Evolutionary conservation across 2,329 filamentous ascomycete genomes (phyloP), one percentile per base, ranked within the genome.

Genomic region (Fusarium tricinctum): DNA sequence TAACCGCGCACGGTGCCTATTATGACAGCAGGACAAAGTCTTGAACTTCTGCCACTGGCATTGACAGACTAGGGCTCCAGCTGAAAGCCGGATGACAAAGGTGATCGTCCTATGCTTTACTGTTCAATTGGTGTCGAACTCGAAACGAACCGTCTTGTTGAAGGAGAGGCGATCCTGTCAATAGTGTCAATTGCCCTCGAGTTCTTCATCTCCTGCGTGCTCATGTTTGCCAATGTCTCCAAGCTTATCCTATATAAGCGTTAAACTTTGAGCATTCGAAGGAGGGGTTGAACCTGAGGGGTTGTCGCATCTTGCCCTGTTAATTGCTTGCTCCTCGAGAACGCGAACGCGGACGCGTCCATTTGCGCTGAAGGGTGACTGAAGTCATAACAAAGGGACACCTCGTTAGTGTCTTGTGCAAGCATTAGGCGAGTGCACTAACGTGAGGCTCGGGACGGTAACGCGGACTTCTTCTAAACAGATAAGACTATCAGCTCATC

Each of bases 371-470:
- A 63, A 70, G 66, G 66, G 66, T 22, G 47, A 50, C 32, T 60
- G 49, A 54, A 47, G 53, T 48, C 63, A 70, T 60, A 69, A 70
- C 67, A 69, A 69, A 69, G 66, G 66, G 66, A 55, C 61, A 14
- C 23, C 23, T 50, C 32, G 66, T 65, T 68, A 70, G 47, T 55
- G 58, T 26, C 48, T 46, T 50, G 44, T 39, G 50, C 33, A n/a
- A 39, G 49, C 32, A 15, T 49, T 4, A 23, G 42, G 35, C 40
- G 20, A 42, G 26, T 50, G 19, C 33, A 58, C 58, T 72, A 66
- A 66, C 66, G 54, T 28, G 44, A 63, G 49, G 44, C 61, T 60
- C 58, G 50, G 52, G 52, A 45, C 46, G 55, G 49, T 52, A 49
- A 52, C 42, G 50, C 22, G 63, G 56, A 28, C 50, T 60, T 56